phyloP scores from a whole-genome alignment of 768 basidiomycete genomes.

The Podaxis pistillaris region DNA sequence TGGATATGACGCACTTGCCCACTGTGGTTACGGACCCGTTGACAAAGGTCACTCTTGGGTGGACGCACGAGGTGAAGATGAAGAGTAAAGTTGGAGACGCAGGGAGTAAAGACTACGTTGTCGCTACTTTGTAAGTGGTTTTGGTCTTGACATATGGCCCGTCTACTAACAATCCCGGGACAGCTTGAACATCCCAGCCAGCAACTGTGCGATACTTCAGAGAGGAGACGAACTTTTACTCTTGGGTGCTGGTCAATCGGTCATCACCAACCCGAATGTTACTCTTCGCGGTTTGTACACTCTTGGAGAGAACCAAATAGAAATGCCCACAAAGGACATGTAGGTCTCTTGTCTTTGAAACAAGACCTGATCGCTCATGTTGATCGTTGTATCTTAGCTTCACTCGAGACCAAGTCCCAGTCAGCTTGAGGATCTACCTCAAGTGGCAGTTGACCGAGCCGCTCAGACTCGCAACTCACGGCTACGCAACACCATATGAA shows the following conservation, averaged over 20 bases:
- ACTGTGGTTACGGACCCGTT: constrained; percentile 57
- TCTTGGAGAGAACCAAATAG: constrained; percentile 79
- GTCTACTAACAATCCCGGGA: constrained; percentile 2
- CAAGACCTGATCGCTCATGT: not conserved
- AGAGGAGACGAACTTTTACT: constrained; percentile 77
- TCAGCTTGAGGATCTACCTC: constrained; percentile 78
- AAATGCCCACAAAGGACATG: constrained; percentile 90
- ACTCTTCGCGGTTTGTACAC: constrained; percentile 80
- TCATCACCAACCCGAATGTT: constrained; percentile 81
- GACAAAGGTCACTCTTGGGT: constrained; percentile 65
- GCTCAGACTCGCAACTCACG: constrained; percentile 73
- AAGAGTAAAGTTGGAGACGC: constrained; percentile 46
- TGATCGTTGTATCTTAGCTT: constrained; percentile 42
- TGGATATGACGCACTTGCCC: constrained; percentile 81
- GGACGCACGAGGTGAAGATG: constrained; percentile 79
- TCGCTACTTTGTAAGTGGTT: constrained; percentile 68
- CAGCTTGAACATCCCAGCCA: constrained; percentile 82
- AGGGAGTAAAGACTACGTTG: constrained; percentile 63
- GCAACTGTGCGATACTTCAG: constrained; percentile 84
- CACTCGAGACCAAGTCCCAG: constrained; percentile 85
- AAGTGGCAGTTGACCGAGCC: constrained; percentile 65
- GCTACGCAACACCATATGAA: constrained; percentile 82
- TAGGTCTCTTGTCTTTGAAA: constrained; percentile 29
- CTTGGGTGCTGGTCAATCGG: constrained; percentile 79
- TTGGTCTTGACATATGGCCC: not conserved